Conservation (phyloP, 176 grass and related monocot species). For the Otatea glauca region DNA sequence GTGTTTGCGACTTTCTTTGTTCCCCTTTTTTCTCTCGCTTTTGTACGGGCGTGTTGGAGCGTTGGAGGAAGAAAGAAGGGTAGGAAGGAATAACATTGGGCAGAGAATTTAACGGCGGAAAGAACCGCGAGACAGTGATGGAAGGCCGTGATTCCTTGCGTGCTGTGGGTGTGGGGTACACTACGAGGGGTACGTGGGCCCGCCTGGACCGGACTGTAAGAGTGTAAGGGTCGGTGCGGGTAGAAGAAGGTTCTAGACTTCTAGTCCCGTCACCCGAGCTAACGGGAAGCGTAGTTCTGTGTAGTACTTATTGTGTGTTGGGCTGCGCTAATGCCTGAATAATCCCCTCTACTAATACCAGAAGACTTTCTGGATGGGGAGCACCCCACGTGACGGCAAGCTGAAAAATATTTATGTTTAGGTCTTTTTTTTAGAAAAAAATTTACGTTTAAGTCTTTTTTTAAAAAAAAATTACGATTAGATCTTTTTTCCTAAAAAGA, state of each 20-base stretch:
- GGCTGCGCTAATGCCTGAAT: too few relatives aligned
- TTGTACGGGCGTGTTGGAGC: conserved; percentile 28
- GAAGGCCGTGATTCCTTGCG: conserved; percentile 23
- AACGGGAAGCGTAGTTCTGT: neutral
- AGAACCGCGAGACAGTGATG: neutral
- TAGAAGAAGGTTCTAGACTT: conserved; percentile 12
- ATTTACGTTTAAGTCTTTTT: too few relatives aligned
- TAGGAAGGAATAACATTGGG: neutral
- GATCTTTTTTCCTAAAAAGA: too few relatives aligned
- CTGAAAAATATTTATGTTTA: too few relatives aligned
- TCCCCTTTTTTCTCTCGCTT: conserved; percentile 18
- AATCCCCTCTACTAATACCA: too few relatives aligned
- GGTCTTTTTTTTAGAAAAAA: too few relatives aligned
- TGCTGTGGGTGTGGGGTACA: conserved; percentile 1
- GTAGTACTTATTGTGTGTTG: too few relatives aligned
- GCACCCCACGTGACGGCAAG: too few relatives aligned
- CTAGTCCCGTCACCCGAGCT: neutral
- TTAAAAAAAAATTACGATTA: too few relatives aligned
- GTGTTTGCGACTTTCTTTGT: neutral
- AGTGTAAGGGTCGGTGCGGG: neutral
- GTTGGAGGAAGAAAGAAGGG: conserved; percentile 15
- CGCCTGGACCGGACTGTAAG: conserved; percentile 25
- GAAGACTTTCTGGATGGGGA: too few relatives aligned
- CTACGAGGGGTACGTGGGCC: neutral
- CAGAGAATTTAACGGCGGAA: neutral